Evolutionary conservation across 2,329 filamentous ascomycete species (phyloP), one percentile per base, ranked within the genome.

Genomic region (Chaetomiaceae sp.): DNA sequence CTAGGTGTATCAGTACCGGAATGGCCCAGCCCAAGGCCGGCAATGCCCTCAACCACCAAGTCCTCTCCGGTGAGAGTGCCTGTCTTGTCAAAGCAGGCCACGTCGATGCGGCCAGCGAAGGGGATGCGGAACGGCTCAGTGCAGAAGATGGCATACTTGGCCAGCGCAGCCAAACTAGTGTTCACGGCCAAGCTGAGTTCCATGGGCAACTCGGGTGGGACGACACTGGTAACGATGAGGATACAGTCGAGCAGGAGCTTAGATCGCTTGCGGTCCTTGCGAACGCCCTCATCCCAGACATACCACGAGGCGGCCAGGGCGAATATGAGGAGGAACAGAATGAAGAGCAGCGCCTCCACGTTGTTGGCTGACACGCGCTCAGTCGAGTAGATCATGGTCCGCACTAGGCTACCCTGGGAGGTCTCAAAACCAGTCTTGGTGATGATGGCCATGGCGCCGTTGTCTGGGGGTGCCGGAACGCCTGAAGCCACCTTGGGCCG

Each of bases 341-440:
- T 99, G 75, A 99, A 99, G 56, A 95, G 79, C n/a, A 99, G 75
- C 1, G 94, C 94, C 72, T 99, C 94, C 40, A 86, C 85, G 66
- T 99, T 97, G 74, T 96, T 96, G 63, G 94, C 94, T n/a, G 92
- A 97, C 21, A 99, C 92, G 61, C 92, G 90, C 71, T 99, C 94
- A 1, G 94, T 99, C 1, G 95, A 96, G 75, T 96, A 99, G 66
- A 99, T 99, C 94, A 99, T 99, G 62, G 94, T 99, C 58, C 94
- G 88, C 56, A 99, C 94, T 55, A 99, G 81, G 71, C 90, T 96
- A 58, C 94, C 94, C 73, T 99, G 95, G 52, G 92, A 97, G 10
- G 94, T 99, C 73, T 99, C 95, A 65, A 99, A 99, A 11, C 94
- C 94, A 49, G 94, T 99, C 80, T 96, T 97, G 66, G 91, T 86